Conservation (phyloP, 73 alveolate species). For the Tetrahymena elliotti region DNA sequence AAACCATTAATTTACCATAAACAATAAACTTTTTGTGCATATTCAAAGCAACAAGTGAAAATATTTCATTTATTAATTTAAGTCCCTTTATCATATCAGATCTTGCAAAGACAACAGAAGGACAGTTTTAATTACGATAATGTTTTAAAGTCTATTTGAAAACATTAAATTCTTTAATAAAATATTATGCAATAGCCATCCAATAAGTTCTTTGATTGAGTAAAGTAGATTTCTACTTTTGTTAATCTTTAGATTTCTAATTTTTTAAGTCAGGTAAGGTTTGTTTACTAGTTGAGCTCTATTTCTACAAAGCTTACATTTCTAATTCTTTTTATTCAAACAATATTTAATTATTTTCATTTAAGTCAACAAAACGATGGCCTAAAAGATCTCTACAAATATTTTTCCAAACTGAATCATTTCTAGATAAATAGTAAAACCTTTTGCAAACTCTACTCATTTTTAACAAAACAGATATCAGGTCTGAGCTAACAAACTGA, state of each 20-base stretch:
- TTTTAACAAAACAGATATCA: neutral
- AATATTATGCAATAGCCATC: neutral
- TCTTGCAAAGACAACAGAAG: neutral
- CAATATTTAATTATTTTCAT: neutral
- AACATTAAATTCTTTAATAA: neutral
- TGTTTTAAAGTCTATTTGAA: neutral
- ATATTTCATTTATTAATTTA: neutral
- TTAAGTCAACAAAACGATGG: neutral
- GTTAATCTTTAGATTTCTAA: neutral
- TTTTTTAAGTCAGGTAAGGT: too few species aligned
- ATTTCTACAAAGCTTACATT: neutral
- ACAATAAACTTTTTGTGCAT: neutral
- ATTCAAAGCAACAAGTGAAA: neutral
- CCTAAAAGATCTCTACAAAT: neutral
- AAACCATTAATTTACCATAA: neutral
- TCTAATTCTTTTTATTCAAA: neutral
- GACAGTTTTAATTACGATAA: neutral
- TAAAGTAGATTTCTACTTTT: neutral
- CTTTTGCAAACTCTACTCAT: neutral
- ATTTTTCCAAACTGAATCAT: neutral
- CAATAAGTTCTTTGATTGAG: neutral
- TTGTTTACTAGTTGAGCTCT: neutral
- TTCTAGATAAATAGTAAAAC: neutral
- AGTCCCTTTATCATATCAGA: neutral
- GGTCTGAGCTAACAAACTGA: neutral